These are phyloP conservation scores for Geotrichum phurueaensis DNA, from an alignment of 1,139 yeast species.

Conservation along the genomic window DNA sequence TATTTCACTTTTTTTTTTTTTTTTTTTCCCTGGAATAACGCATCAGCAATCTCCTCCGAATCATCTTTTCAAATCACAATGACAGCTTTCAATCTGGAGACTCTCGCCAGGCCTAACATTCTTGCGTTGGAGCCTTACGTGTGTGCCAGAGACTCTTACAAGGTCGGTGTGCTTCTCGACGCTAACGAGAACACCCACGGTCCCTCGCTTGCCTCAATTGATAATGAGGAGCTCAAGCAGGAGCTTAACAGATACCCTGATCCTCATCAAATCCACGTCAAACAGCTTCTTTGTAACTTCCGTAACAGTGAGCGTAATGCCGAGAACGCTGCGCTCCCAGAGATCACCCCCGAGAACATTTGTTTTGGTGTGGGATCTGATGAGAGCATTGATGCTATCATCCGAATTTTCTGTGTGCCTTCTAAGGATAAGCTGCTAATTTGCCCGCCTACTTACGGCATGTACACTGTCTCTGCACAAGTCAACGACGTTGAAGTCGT, in stretches of 20 bases:
- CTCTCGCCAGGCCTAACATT: slow-evolving; percentile 78
- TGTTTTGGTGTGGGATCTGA: slow-evolving; percentile 97
- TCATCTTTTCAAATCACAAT: slow-evolving; percentile 12
- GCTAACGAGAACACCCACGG: slow-evolving; percentile 97
- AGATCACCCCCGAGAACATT: slow-evolving; percentile 58
- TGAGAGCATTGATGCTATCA: slow-evolving; percentile 84
- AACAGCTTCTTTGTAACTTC: slow-evolving; percentile 61
- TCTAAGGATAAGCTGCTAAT: slow-evolving; percentile 72
- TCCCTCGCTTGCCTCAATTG: slow-evolving; percentile 51
- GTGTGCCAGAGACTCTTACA: slow-evolving; percentile 92
- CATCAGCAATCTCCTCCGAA: neutral
- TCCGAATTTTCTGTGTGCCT: slow-evolving; percentile 81
- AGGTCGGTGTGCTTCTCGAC: slow-evolving; percentile 78
- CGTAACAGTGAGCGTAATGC: slow-evolving; percentile 49
- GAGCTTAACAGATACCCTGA: slow-evolving; percentile 90
- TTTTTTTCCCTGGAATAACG: neutral
- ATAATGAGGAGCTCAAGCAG: slow-evolving; percentile 36
- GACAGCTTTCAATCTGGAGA: slow-evolving; percentile 49
- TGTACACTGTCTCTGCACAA: slow-evolving; percentile 87
- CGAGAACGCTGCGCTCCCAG: slow-evolving; percentile 21
- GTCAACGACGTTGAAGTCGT: slow-evolving; percentile 80
- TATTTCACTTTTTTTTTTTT: neutral
- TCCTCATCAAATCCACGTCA: slow-evolving; percentile 84
- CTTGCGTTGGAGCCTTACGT: slow-evolving; percentile 78
- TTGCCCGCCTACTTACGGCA: slow-evolving; percentile 96